Conservation (phyloP, 78 protist species). For the Bigelowiella natans region DNA sequence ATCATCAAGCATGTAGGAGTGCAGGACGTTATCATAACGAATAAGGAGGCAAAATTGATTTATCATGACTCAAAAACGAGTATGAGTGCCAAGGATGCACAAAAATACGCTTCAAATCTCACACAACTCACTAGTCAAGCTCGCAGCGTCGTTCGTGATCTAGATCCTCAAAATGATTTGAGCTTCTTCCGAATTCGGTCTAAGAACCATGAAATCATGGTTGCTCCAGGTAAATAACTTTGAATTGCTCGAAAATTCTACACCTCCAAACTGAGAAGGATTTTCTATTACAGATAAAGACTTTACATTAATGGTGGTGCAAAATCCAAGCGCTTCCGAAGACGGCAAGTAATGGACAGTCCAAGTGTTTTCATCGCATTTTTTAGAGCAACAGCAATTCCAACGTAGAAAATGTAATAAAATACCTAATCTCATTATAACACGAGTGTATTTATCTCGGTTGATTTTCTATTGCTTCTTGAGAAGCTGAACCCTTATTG, state of each 20-base stretch:
- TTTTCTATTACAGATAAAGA: slow-evolving; percentile 22
- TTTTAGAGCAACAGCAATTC: too few species aligned
- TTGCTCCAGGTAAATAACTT: slow-evolving; percentile 39
- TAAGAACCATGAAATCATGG: slow-evolving; percentile 68
- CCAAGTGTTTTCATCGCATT: too few species aligned
- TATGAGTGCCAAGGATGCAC: not conserved
- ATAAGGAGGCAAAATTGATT: slow-evolving; percentile 52
- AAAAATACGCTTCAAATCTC: slow-evolving; percentile 41
- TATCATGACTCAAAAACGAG: slow-evolving; percentile 27
- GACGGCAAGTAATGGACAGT: too few species aligned
- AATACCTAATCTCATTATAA: too few species aligned
- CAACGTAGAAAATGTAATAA: too few species aligned
- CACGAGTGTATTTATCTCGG: too few species aligned
- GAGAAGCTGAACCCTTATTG: too few species aligned
- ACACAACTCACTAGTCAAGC: slow-evolving; percentile 47
- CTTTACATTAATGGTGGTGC: slow-evolving; percentile 36
- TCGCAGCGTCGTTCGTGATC: slow-evolving; percentile 49
- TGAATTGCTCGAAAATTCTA: not conserved
- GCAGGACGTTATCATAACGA: slow-evolving; percentile 47
- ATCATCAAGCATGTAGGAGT: slow-evolving; percentile 61
- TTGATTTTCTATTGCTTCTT: too few species aligned
- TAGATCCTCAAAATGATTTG: slow-evolving; percentile 60
- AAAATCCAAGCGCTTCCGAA: slow-evolving; percentile 36
- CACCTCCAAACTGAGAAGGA: not conserved
- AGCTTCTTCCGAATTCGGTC: slow-evolving; percentile 64